Base-by-base conservation (phyloP, 306 rosid species). In the Rosa chinensis region DNA sequence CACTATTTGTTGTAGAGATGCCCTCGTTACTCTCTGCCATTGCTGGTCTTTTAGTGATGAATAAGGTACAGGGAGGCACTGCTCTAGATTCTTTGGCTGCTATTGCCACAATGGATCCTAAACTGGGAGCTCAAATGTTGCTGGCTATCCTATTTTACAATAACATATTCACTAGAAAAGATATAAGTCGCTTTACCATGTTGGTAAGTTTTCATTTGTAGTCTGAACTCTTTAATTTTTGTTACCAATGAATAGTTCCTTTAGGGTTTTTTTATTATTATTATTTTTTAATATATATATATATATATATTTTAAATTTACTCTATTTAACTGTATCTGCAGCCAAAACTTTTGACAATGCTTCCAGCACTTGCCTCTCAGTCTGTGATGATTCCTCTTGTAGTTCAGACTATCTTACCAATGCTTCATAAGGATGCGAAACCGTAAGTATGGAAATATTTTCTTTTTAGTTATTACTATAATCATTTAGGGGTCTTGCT, bases 311-410 rank as follows among this genome's bases (percentile, higher is more conserved):
- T 64, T 37, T 44, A 28, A 42, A 59, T 35, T 77, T 73, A 78
- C 80, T 76, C 53, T 66, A 68, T 81, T 75, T 67, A 81, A 75
- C 75, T 86, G 48, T 56, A 87, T 10, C 75, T 90, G 86, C 92
- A 95, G 99, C 88, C 92, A 73, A 91, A 87, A 83, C 64, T 90
- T 77, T 85, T 95, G 78, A 93, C 88, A 83, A 76, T 90, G 88
- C 91, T 95, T 79, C 99, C 98, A 32, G 83, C 92, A 79, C 90
- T 93, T 85, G 98, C 95, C 79, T 91, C 99, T 43, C 97, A 95
- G 76, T 85, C 93, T 76, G 88, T 91, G 78, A 92, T 92, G 96
- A 78, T 86, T 89, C 98, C 99, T 50, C 92, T 95, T 45, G 80
- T 95, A 43, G 90, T 92, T 77, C 96, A 95, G 87, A 91, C 96